phyloP scores from a whole-genome alignment of 257 asterid genomes.

The Nicotiana benthamiana region DNA sequence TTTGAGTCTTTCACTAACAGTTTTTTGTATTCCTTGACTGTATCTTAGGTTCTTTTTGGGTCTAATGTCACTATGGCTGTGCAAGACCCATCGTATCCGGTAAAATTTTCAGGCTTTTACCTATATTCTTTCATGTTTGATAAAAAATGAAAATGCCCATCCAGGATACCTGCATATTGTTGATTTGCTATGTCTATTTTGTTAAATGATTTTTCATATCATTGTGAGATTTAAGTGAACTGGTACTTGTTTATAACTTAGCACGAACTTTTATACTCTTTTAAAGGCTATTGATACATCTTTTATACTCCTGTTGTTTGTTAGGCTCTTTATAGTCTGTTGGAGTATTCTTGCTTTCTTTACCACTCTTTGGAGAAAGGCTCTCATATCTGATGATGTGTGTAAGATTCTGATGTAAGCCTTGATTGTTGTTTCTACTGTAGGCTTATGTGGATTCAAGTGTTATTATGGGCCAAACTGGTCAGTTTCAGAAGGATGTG shows the following conservation, averaged over 20 bases:
- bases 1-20: slow-evolving; percentile 7
- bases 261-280: not conserved
- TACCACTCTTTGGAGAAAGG: not conserved
- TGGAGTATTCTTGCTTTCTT: not conserved
- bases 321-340: not conserved
- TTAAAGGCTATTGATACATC: not conserved
- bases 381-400: not conserved
- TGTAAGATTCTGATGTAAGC: not conserved
- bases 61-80: slow-evolving; percentile 90
- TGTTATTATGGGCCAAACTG: slow-evolving; percentile 94
- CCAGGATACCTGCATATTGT: not conserved
- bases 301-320: not conserved
- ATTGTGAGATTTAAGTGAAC: not conserved
- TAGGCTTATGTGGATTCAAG: slow-evolving; percentile 97
- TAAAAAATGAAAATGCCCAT: not conserved
- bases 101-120: slow-evolving; percentile 22
- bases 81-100: slow-evolving; percentile 99
- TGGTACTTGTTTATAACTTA: not conserved
- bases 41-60: slow-evolving; percentile 82
- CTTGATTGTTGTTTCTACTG: slow-evolving; percentile 8
- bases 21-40: slow-evolving; percentile 2
- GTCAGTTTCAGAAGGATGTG: slow-evolving; percentile 70
- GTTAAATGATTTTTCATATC: not conserved
- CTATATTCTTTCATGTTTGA: not conserved
- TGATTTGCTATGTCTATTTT: not conserved